Conservation (phyloP, 2,329 filamentous ascomycete species). For the Phialocephala subalpina region DNA sequence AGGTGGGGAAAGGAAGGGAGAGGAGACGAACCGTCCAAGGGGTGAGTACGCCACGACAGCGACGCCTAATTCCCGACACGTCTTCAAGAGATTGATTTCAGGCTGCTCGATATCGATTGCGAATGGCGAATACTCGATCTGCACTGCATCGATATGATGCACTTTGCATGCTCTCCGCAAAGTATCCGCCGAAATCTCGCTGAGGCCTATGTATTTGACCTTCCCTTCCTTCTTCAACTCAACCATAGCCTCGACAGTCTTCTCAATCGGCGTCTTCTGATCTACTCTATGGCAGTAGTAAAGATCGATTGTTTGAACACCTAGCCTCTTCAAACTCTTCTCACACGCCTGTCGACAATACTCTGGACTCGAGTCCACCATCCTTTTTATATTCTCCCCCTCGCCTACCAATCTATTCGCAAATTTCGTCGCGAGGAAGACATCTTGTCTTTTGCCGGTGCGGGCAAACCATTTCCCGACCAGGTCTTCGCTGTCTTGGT, state of each 20-base stretch:
- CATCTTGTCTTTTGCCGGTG: conserved; percentile 52
- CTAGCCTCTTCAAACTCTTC: conserved; percentile 50
- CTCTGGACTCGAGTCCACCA: conserved; percentile 48
- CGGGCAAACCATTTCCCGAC: conserved; percentile 46
- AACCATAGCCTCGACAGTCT: conserved; percentile 51
- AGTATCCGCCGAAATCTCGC: conserved; percentile 56
- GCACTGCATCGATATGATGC: conserved; percentile 56
- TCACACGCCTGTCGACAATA: conserved; percentile 52
- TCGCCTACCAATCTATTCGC: conserved; percentile 41
- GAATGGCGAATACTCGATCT: conserved; percentile 62
- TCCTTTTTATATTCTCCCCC: not conserved
- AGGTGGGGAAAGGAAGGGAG: not conserved
- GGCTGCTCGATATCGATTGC: conserved; percentile 64
- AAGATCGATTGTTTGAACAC: conserved; percentile 49
- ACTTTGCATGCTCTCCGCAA: conserved; percentile 60
- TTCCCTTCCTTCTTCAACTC: conserved; percentile 57
- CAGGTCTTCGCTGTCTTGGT: conserved; percentile 47
- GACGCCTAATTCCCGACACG: conserved; percentile 60
- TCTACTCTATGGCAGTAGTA: conserved; percentile 51
- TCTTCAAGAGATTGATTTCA: conserved; percentile 54
- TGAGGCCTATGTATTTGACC: conserved; percentile 64
- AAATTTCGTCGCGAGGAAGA: conserved; percentile 63
- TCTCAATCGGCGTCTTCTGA: conserved; percentile 50
- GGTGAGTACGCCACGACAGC: conserved; percentile 42
- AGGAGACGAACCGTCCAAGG: conserved; percentile 59